These are phyloP conservation scores for Spinacia oleracea DNA, from an alignment of 179 eudicot species.

Conservation along the genomic window DNA sequence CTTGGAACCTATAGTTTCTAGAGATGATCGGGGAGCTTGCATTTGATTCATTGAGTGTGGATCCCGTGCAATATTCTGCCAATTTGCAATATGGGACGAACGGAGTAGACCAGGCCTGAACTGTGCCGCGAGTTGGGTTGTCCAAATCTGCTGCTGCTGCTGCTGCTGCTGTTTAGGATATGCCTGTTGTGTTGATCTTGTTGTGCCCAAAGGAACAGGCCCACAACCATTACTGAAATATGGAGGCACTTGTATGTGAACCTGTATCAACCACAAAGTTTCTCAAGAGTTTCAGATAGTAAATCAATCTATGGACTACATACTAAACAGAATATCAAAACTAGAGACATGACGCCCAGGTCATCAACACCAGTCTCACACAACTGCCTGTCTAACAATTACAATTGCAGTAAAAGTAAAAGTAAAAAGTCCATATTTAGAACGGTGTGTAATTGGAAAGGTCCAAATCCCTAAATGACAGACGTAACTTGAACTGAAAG, in stretches of 20 bases:
- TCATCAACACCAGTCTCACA: background rate
- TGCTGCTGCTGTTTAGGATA: constrained; percentile 36
- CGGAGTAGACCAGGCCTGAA: constrained; percentile 32
- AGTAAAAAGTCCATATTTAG: background rate
- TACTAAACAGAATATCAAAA: background rate
- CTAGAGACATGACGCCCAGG: background rate
- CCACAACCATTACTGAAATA: constrained; percentile 34
- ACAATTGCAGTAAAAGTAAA: background rate
- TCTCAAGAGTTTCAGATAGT: background rate
- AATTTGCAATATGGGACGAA: constrained; percentile 38
- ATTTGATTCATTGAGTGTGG: constrained; percentile 27
- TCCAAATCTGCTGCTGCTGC: constrained; percentile 43
- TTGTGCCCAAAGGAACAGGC: constrained; percentile 25
- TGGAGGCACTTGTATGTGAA: constrained; percentile 39
- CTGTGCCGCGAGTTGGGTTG: constrained; percentile 38
- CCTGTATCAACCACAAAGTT: constrained; percentile 24
- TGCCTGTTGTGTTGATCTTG: constrained; percentile 21
- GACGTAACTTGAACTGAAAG: background rate
- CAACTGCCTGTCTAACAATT: background rate
- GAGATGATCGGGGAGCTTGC: constrained; percentile 35
- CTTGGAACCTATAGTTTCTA: constrained; percentile 33
- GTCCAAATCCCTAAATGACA: background rate
- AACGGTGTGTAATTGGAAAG: background rate
- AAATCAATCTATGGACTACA: background rate
- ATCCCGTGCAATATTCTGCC: constrained; percentile 49